Conservation (phyloP, 495 filamentous ascomycete genomes). For the Pseudomonodictys pantanalensis region DNA sequence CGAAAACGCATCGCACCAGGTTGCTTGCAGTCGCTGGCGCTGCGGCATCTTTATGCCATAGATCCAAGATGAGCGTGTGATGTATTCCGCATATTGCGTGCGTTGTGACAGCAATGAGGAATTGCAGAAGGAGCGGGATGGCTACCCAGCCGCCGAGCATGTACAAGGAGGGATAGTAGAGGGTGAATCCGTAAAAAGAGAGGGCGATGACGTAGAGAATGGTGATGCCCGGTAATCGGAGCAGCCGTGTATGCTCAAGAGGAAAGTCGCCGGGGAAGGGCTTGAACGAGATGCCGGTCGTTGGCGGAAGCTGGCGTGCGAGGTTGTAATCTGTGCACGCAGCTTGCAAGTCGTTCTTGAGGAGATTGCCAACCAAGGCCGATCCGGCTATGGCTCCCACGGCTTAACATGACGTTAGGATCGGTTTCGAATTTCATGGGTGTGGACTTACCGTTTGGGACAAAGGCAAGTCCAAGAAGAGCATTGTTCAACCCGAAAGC, state of each 20-base stretch:
- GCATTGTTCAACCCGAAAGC: slow-evolving; percentile 39
- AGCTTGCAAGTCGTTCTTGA: neutral
- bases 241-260: slow-evolving; percentile 3
- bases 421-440: neutral
- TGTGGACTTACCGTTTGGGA: slow-evolving; percentile 39
- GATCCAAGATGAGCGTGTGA: slow-evolving; percentile 7
- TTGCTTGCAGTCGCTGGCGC: neutral
- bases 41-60: neutral
- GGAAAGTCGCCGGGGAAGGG: slow-evolving; percentile 6
- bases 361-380: neutral
- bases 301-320: neutral
- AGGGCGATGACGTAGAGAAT: neutral
- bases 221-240: neutral
- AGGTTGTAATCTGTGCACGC: neutral
- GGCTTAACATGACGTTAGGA: neutral
- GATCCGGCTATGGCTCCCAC: slow-evolving; percentile 6
- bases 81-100: slow-evolving; percentile 6
- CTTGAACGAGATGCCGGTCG: neutral
- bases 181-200: slow-evolving; percentile 8
- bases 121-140: slow-evolving; percentile 1
- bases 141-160: neutral
- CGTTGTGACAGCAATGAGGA: slow-evolving; percentile 1
- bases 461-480: slow-evolving; percentile 45
- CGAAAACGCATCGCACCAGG: neutral
- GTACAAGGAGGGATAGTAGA: neutral